Base-by-base conservation (phyloP, 805 yeast species). In the Myxozyma vanderwaltii region DNA sequence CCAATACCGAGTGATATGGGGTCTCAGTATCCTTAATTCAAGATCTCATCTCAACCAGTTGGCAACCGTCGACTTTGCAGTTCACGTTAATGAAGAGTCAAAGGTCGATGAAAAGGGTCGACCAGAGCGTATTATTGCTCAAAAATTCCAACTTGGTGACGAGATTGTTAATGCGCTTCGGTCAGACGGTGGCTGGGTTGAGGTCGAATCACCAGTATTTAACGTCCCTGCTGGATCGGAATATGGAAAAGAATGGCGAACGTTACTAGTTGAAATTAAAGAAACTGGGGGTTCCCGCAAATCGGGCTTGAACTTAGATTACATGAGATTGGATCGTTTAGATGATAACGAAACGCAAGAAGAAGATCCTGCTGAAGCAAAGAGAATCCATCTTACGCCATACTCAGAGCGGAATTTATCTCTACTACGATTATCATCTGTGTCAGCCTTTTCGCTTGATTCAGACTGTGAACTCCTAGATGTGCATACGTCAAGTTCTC, bases 1-100 rank as follows among this genome's bases (percentile, higher is more conserved):
- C 2, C 35, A 29, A 21, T 61, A 54, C 38, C 43, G 63, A 38
- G 41, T 56, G 2, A 23, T 41, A 4, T 62, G 65, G 65, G 65
- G 61, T 2, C 24, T 62, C 26, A 38, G 49, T 8, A 46, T 62
- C 13, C 46, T 35, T n/a, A 19, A 3, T n/a, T 7, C 12, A 17
- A 24, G 17, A 1, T 35, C 13, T 21, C 38, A 6, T n/a, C 21
- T 17, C 17, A 23, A 33, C 12, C 24, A 36, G 1, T 29, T 52
- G n/a, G 51, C 21, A 10, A 53, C 40, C 38, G 43, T 54, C n/a
- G 62, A 58, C 17, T 61, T 49, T 19, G 19, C 29, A 23, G 57
- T 54, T 24, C 23, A 36, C 21, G 31, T 61, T 10, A 54, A 51
- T 13, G 63, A 61, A 31, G 54, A 54, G 19, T 31, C 47, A 13